Evolutionary conservation across 2,329 filamentous ascomycete genomes (phyloP).

Genomic region (Xylariaceae sp.): DNA sequence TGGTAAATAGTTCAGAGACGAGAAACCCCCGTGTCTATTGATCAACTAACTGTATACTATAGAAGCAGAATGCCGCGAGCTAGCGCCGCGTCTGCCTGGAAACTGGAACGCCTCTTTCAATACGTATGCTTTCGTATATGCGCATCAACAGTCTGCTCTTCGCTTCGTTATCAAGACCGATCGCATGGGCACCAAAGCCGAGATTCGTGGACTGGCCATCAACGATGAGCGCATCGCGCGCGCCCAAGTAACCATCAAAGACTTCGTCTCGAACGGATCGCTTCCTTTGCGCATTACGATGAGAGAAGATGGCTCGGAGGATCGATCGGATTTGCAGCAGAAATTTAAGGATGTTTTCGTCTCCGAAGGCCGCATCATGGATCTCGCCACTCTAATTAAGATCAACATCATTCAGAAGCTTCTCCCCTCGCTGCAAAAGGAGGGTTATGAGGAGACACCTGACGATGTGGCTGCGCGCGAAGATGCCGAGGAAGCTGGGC

Average conservation of each 20-base stretch:
- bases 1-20: constrained; percentile 39
- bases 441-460: constrained; percentile 65
- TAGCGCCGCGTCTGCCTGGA: constrained; percentile 60
- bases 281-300: constrained; percentile 54
- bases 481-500: constrained; percentile 41
- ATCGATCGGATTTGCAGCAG: constrained; percentile 43
- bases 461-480: constrained; percentile 39
- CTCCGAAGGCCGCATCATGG: constrained; percentile 59
- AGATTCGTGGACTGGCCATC: constrained; percentile 72
- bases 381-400: constrained; percentile 69
- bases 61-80: constrained; percentile 53
- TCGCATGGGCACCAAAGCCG: constrained; percentile 75
- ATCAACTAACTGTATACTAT: constrained; percentile 15
- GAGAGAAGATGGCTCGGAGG: constrained; percentile 42
- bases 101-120: constrained; percentile 74
- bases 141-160: constrained; percentile 78
- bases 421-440: constrained; percentile 68
- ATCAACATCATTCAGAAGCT: constrained; percentile 78
- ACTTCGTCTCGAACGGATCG: constrained; percentile 61
- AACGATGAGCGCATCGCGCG: constrained; percentile 76
- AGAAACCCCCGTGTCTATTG: not conserved
- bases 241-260: constrained; percentile 67
- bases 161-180: constrained; percentile 77
- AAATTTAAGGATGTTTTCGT: constrained; percentile 64
- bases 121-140: constrained; percentile 78